Base-by-base conservation (phyloP, 352 stramenopile genomes). In the Globisporangium lucens region DNA sequence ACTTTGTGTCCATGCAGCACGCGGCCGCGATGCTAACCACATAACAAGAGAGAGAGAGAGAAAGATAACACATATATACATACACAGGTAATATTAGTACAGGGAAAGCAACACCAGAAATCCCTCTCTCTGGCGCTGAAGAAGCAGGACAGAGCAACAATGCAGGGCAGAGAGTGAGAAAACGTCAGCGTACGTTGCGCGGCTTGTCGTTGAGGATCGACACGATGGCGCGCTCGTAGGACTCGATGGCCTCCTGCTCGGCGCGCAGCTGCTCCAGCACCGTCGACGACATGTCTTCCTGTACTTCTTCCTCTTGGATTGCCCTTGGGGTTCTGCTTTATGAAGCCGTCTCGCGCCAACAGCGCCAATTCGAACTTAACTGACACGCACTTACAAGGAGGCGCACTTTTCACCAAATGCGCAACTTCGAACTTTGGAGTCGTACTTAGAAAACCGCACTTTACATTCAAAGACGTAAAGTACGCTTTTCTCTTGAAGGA, bases 1-100 rank as follows among this genome's bases (percentile, higher is more conserved):
- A 96, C 85, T 56, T 94, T 93, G 70, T 95, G 89, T 51, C 85
- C 83, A 51, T 96, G 89, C 35, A 94, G 61, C 65, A 93, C 87
- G 52, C 87, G 87, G 30, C 78, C 76, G 13, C 83, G 82, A 67
- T 96, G 89, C 88, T 96, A 22, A 3, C 3, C 29, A 43, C 35
- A 43, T 5, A 59, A 10, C 2, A 30, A 38, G 15, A 15, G 5
- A 57, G 22, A 35, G 22, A 57, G n/a, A 55, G 22, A 35, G 22
- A 57, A 5, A 55, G 15, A n/a, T 3, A 10, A 41, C 10, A 41
- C 41, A 49, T n/a, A 51, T 2, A 22, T 2, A 20, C 10, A 22
- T 2, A 20, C 7, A 51, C 17, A 22, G 2, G 9, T 5, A 49
- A 49, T 22, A 22, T 51, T 22, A 51, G 43, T 6, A 51, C n/a